phyloP scores from a whole-genome alignment of 352 stramenopile species.

The Proteromonas lacertae region DNA sequence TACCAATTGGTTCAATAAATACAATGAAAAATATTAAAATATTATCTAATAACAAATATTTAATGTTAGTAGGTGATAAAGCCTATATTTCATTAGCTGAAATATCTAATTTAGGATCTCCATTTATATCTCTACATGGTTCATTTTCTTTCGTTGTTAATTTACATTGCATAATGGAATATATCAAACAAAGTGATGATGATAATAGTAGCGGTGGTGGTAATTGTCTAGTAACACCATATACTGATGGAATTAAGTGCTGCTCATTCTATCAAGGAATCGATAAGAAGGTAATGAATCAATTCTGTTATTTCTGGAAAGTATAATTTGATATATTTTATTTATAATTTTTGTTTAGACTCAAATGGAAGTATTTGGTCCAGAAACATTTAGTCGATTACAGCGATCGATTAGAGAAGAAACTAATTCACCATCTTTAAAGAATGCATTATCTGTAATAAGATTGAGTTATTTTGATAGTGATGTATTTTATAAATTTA shows the following conservation, averaged over 20 bases:
- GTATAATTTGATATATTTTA: no score
- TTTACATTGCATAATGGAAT: slow-evolving; percentile 51
- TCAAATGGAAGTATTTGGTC: slow-evolving; percentile 44
- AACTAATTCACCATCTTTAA: slow-evolving; percentile 27
- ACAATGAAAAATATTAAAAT: slow-evolving; percentile 25
- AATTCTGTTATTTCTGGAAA: no score
- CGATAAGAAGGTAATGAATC: background rate
- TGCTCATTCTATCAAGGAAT: background rate
- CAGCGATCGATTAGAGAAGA: slow-evolving; percentile 35
- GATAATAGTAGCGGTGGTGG: background rate
- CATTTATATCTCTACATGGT: slow-evolving; percentile 68
- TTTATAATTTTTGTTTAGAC: no score
- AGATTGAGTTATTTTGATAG: slow-evolving; percentile 59
- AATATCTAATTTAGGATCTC: slow-evolving; percentile 46
- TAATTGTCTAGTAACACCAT: background rate
- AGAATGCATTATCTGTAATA: slow-evolving; percentile 41
- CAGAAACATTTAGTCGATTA: slow-evolving; percentile 73
- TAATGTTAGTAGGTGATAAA: slow-evolving; percentile 63
- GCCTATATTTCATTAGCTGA: slow-evolving; percentile 61
- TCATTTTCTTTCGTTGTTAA: slow-evolving; percentile 76
- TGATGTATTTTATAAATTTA: slow-evolving; percentile 76
- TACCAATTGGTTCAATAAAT: slow-evolving; percentile 45
- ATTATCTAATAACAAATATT: slow-evolving; percentile 14
- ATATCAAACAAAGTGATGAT: background rate
- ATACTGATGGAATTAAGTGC: background rate